phyloP scores from a whole-genome alignment of 116 monocot genomes.

The Trichopus zeylanicus region DNA sequence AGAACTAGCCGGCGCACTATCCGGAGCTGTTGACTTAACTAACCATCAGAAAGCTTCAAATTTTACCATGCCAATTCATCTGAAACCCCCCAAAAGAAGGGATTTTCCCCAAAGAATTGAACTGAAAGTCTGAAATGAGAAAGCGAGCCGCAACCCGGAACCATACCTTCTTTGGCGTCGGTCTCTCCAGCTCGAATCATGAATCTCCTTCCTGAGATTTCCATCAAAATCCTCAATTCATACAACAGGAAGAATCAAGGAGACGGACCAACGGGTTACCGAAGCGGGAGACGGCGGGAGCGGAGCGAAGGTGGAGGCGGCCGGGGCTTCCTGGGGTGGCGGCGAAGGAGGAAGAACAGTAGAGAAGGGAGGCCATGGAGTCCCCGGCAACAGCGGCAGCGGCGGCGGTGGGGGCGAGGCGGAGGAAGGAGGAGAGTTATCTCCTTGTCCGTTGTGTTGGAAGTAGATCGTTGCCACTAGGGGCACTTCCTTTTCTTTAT shows the following conservation, averaged over 20 bases:
- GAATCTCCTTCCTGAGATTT: constrained; percentile 19
- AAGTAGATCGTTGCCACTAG: no score
- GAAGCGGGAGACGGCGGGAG: neutral
- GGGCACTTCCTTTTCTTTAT: no score
- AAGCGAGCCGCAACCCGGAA: no score
- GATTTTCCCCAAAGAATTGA: no score
- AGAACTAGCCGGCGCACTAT: constrained; percentile 20
- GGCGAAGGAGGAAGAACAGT: neutral
- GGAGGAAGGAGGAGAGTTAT: no score
- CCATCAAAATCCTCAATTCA: neutral
- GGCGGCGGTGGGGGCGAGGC: no score
- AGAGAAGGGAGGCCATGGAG: constrained; percentile 4
- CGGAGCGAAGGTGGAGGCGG: neutral
- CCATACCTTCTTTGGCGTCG: constrained; percentile 33
- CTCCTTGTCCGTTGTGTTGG: no score
- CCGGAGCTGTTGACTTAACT: constrained; percentile 36
- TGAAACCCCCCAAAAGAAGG: no score
- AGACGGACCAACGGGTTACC: neutral
- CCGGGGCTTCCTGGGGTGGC: constrained; percentile 1
- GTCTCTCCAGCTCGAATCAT: constrained; percentile 28
- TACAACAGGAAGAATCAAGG: neutral
- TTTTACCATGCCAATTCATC: neutral
- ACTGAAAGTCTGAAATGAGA: neutral
- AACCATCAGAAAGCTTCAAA: neutral
- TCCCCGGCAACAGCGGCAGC: no score